These are phyloP conservation scores for Apiospora saccharicola DNA, from an alignment of 2,329 filamentous ascomycete genomes.

Conservation along the genomic window DNA sequence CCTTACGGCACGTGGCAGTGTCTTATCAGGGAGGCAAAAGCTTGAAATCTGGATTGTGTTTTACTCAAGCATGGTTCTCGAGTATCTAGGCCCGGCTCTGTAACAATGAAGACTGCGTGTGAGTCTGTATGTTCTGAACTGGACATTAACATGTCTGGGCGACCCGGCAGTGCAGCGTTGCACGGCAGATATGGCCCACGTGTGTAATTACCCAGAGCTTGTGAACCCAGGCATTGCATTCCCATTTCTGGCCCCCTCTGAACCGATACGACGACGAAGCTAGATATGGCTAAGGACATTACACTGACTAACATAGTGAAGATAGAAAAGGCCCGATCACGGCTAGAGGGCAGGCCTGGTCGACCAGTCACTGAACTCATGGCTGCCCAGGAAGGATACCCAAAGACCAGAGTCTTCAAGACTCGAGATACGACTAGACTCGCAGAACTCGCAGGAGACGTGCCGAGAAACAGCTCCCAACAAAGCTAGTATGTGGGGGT, in stretches of 20 bases:
- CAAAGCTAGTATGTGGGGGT: neutral
- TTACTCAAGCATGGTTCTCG: neutral
- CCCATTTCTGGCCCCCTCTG: neutral
- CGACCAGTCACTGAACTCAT: neutral
- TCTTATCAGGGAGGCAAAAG: neutral
- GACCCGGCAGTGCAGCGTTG: conserved; percentile 11
- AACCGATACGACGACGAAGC: neutral
- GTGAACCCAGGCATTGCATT: neutral
- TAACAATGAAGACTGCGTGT: neutral
- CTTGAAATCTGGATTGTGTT: neutral
- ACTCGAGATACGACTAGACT: neutral
- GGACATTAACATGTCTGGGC: neutral
- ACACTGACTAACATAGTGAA: neutral
- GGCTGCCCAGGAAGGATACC: neutral
- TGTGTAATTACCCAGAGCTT: neutral
- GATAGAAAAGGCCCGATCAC: neutral
- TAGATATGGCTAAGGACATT: neutral
- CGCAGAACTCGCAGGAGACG: neutral
- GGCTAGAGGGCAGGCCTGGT: neutral
- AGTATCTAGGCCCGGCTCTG: neutral
- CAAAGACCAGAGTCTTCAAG: neutral
- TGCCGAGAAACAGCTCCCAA: conserved; percentile 14
- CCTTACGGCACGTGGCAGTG: neutral
- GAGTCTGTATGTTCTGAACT: neutral
- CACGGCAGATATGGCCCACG: conserved; percentile 17